Percentiles rank a stretch among this genome's conserved stretches.
phyloP scores from a whole-genome alignment of 2,329 filamentous ascomycete species.

The Ceratocystis papillata region DNA sequence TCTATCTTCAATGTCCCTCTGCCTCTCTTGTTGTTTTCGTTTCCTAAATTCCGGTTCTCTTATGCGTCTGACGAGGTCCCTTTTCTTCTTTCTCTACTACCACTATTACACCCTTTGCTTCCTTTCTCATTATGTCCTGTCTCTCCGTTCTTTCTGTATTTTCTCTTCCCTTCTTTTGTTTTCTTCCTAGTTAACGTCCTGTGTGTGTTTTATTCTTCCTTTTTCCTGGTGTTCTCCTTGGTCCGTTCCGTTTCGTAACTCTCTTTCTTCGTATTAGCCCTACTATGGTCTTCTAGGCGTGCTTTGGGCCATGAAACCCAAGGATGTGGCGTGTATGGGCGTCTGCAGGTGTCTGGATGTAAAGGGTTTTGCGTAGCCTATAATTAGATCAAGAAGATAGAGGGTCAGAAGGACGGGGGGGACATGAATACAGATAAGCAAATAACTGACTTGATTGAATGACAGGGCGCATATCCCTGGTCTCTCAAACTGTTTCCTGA shows the following conservation, averaged over 20 bases:
- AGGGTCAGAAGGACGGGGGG: no score
- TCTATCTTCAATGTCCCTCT: slow-evolving; percentile 18
- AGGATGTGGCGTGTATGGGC: no score
- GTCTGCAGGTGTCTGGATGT: no score
- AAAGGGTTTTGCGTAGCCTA: no score
- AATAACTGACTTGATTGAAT: no score
- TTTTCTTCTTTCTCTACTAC: slow-evolving; percentile 15
- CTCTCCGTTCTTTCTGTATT: slow-evolving; percentile 1
- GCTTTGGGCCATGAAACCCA: no score
- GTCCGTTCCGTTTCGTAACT: background rate
- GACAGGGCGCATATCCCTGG: no score
- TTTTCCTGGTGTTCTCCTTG: background rate
- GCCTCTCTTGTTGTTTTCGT: slow-evolving; percentile 2
- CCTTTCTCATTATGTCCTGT: background rate
- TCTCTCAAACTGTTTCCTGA: no score
- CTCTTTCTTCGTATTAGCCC: background rate
- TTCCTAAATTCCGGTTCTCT: slow-evolving; percentile 17
- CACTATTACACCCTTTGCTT: background rate
- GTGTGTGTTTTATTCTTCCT: background rate
- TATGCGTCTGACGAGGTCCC: slow-evolving; percentile 12
- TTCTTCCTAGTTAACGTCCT: background rate
- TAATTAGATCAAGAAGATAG: no score
- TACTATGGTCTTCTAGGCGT: background rate
- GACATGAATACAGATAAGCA: no score
- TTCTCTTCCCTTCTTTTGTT: background rate